A percentile compares a stretch with the other conserved stretches of the same genome.
Evolutionary conservation across 306 rosid species (phyloP).

Genomic region (Fragaria vesca): DNA sequence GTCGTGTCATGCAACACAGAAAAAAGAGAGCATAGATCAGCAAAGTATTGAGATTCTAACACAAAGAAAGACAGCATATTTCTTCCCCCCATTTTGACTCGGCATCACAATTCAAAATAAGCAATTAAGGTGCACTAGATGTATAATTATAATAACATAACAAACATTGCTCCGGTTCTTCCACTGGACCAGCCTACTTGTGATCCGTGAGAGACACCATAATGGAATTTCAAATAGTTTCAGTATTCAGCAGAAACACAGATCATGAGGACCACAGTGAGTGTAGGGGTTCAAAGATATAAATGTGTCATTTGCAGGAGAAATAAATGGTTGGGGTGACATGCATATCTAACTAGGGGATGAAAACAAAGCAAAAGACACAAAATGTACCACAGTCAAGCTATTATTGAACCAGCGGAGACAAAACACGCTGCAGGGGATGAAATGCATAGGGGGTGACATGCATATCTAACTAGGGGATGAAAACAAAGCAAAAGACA

Average conservation of each 20-base stretch:
- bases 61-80: background rate
- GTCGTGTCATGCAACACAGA: background rate
- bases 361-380: constrained; percentile 12
- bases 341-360: background rate
- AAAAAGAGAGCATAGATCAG: background rate
- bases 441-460: no score
- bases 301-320: background rate
- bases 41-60: background rate
- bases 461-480: background rate
- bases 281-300: constrained; percentile 9
- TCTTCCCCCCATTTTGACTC: background rate
- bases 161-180: constrained; percentile 7
- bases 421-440: constrained; percentile 26
- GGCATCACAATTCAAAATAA: background rate
- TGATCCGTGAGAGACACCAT: constrained; percentile 19
- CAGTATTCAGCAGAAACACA: background rate
- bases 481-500: constrained; percentile 12
- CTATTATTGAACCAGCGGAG: constrained; percentile 14
- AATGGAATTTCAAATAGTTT: constrained; percentile 10
- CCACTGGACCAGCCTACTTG: constrained; percentile 8
- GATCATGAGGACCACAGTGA: constrained; percentile 18
- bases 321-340: constrained; percentile 18
- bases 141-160: constrained; percentile 16
- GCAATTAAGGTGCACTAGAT: constrained; percentile 12
- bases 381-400: constrained; percentile 20